Conservation (phyloP, 2,329 filamentous ascomycete genomes). For the Exophiala mesophila region DNA sequence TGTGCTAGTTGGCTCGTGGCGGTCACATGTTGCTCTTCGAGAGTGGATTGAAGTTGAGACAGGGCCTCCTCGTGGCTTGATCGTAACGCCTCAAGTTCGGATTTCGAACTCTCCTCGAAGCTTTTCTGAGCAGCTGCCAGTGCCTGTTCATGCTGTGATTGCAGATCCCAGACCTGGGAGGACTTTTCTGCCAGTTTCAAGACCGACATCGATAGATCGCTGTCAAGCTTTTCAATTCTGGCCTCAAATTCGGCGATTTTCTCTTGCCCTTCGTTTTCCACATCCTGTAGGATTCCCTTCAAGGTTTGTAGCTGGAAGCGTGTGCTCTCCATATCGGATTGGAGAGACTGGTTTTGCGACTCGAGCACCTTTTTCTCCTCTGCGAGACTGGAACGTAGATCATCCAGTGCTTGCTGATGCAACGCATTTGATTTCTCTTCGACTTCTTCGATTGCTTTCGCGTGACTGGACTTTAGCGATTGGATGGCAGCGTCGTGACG, state of each 20-base stretch:
- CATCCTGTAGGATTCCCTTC: slow-evolving; percentile 18
- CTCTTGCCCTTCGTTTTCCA: slow-evolving; percentile 14
- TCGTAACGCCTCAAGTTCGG: slow-evolving; percentile 13
- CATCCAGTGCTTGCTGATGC: slow-evolving; percentile 12
- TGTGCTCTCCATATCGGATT: slow-evolving; percentile 25
- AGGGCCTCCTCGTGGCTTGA: slow-evolving; percentile 16
- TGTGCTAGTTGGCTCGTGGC: slow-evolving; percentile 18
- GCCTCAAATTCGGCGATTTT: slow-evolving; percentile 15
- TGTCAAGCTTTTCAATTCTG: slow-evolving; percentile 15
- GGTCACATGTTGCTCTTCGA: slow-evolving; percentile 16
- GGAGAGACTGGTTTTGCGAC: slow-evolving; percentile 31
- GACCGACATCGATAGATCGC: slow-evolving; percentile 16
- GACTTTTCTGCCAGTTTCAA: slow-evolving; percentile 15
- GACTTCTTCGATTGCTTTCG: slow-evolving; percentile 12
- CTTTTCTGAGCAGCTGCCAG: slow-evolving; percentile 13
- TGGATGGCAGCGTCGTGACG: slow-evolving; percentile 11
- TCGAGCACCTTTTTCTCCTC: slow-evolving; percentile 34
- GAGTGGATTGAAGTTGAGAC: slow-evolving; percentile 6
- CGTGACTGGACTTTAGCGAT: slow-evolving; percentile 11
- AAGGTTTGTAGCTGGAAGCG: slow-evolving; percentile 19
- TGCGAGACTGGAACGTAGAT: slow-evolving; percentile 21
- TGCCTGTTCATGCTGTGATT: slow-evolving; percentile 17
- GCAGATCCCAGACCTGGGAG: slow-evolving; percentile 16
- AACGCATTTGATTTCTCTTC: slow-evolving; percentile 5
- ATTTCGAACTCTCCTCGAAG: slow-evolving; percentile 6